Conservation (phyloP, 2,329 filamentous ascomycete species). For the Proliferodiscus dingleyae region DNA sequence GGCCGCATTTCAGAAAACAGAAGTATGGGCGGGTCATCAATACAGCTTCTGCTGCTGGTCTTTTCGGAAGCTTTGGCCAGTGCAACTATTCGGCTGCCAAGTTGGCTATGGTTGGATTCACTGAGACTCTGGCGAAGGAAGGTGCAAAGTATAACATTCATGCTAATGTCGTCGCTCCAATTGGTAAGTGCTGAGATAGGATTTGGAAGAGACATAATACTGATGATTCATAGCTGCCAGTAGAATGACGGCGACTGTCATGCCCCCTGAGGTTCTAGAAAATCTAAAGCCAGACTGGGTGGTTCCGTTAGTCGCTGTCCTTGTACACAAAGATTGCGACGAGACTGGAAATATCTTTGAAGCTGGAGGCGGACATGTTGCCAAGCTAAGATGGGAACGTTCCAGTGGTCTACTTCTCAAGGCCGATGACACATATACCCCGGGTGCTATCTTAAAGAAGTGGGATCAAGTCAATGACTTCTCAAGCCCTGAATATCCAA, state of each 20-base stretch:
- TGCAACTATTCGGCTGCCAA: conserved; percentile 97
- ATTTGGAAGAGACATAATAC: background rate
- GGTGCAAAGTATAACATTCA: conserved; percentile 97
- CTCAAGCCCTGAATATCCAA: conserved; percentile 75
- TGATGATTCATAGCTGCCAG: conserved; percentile 61
- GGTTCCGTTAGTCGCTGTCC: conserved; percentile 82
- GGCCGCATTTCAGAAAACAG: conserved; percentile 97
- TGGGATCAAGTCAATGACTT: conserved; percentile 89
- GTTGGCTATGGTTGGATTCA: conserved; percentile 92
- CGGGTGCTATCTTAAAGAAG: conserved; percentile 79
- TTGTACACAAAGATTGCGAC: conserved; percentile 76
- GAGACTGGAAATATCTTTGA: conserved; percentile 92
- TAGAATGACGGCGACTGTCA: conserved; percentile 91
- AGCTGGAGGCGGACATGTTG: conserved; percentile 84
- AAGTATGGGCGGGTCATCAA: conserved; percentile 97
- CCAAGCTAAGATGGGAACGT: conserved; percentile 94
- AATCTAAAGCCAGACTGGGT: conserved; percentile 82
- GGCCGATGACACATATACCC: conserved; percentile 82
- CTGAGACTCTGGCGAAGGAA: conserved; percentile 96
- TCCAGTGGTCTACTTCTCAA: conserved; percentile 84
- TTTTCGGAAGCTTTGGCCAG: conserved; percentile 95
- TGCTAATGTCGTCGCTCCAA: conserved; percentile 89
- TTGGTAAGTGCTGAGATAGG: conserved; percentile 38
- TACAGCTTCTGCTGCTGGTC: conserved; percentile 89
- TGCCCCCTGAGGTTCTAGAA: conserved; percentile 88